These are phyloP conservation scores for Neurospora sp. DNA, from an alignment of 495 filamentous ascomycete genomes.

Conservation along the genomic window DNA sequence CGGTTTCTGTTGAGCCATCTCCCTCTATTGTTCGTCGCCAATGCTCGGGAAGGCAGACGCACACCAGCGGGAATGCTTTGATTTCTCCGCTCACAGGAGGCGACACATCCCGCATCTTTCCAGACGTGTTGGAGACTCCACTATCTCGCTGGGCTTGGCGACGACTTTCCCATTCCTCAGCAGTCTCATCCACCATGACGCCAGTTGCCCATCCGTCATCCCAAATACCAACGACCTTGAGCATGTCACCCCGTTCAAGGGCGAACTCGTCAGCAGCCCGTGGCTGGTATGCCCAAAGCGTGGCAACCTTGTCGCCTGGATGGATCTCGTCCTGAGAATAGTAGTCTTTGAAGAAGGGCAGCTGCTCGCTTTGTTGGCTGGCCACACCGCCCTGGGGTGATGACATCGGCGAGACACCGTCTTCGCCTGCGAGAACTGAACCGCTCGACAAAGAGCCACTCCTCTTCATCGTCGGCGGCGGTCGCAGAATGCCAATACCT, in stretches of 20 bases:
- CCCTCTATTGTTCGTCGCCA: conserved; percentile 97
- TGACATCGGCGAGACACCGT: conserved; percentile 72
- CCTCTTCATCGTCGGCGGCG: conserved; percentile 52
- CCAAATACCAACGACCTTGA: conserved; percentile 98
- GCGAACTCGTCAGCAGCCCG: conserved; percentile 89
- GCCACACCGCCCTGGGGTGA: conserved; percentile 65
- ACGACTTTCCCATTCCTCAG: conserved; percentile 78
- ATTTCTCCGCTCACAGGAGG: conserved; percentile 72
- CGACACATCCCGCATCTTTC: conserved; percentile 45
- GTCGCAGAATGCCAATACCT: conserved; percentile 45
- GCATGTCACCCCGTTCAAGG: conserved; percentile 93
- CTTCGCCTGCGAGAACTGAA: conserved; percentile 60
- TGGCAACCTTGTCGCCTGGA: conserved; percentile 78
- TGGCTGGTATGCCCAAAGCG: conserved; percentile 94
- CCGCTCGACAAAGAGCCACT: conserved; percentile 85
- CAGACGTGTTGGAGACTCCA: conserved; percentile 80
- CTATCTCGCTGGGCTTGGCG: conserved; percentile 78
- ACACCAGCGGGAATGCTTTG: conserved; percentile 97
- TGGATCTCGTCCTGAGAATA: conserved; percentile 96
- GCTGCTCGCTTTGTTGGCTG: conserved; percentile 88
- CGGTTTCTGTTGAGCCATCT: conserved; percentile 52
- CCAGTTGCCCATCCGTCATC: conserved; percentile 99
- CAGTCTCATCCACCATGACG: conserved; percentile 66
- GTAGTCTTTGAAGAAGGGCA: conserved; percentile 95
- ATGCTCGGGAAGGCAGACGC: conserved; percentile 92